Conservation (phyloP, 441 rosid genomes). For the Aquilaria agallochum region DNA sequence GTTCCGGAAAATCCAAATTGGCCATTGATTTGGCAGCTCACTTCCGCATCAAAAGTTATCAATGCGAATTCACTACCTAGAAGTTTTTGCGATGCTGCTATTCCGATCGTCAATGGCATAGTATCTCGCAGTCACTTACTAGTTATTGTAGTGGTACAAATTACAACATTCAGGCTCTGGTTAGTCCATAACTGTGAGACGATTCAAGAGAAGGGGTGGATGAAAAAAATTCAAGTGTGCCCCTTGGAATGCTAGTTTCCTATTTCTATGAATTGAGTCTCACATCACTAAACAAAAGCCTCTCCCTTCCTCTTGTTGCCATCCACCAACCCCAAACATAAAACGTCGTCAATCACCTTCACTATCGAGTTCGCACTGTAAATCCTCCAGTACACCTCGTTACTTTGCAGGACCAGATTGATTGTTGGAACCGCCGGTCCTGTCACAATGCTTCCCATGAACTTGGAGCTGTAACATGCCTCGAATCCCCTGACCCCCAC, state of each 20-base stretch:
- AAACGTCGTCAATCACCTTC: constrained; percentile 12
- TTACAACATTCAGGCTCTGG: constrained; percentile 92
- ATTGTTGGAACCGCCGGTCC: neutral
- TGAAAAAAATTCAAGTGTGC: constrained; percentile 22
- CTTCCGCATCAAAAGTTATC: constrained; percentile 68
- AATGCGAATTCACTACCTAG: constrained; percentile 89
- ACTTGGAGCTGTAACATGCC: neutral
- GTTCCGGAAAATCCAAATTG: constrained; percentile 77
- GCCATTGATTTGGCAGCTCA: constrained; percentile 72
- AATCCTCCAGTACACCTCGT: neutral
- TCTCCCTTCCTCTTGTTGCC: constrained; percentile 12
- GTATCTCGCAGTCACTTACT: constrained; percentile 61
- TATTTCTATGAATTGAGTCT: constrained; percentile 7
- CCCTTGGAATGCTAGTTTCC: constrained; percentile 37
- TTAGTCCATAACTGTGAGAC: constrained; percentile 74
- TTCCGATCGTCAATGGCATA: constrained; percentile 63
- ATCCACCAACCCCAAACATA: constrained; percentile 28
- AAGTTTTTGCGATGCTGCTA: constrained; percentile 59
- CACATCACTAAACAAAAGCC: no score
- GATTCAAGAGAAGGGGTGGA: constrained; percentile 41
- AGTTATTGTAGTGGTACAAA: constrained; percentile 90
- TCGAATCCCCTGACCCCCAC: neutral
- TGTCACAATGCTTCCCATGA: neutral
- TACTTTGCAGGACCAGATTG: neutral
- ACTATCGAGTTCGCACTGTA: constrained; percentile 1